Evolutionary conservation across 1,139 yeast genomes (phyloP), one percentile per base, ranked within the genome.

Genomic region (Candida glucosophila): DNA sequence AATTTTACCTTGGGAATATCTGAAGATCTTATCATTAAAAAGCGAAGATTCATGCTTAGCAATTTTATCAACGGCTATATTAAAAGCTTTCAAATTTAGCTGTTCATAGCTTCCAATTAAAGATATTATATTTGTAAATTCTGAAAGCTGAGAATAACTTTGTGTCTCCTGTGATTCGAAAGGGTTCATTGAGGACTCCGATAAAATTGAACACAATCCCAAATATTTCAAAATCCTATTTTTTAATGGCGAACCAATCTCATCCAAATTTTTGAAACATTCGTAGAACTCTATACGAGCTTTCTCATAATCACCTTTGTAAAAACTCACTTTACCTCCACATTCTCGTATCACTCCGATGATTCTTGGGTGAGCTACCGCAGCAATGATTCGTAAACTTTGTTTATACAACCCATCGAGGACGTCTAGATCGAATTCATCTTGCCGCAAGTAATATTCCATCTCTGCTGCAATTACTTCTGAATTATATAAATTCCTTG

Each of bases 221-320:
- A 77, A 63, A 46, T 76, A 77, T 36, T 73, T 73, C 35, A 82
- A 58, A 4, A 76, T 70, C 17, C 67, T 58, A 31, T 82, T 66
- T 34, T 64, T 63, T 25, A 58, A 58, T 12, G 58, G 49, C 29
- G 80, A 73, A 2, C 92, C 93, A 15, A 83, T 78, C 49, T 81
- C 93, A 46, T 82, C 92, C 47, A 74, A 81, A 36, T 70, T 76
- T 39, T 77, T 77, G 49, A 82, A 82, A 28, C 82, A 65, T 38
- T 77, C 85, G 43, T 77, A 79, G 39, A 79, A 77, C 33, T 71
- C 78, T 23, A 64, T 57, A 19, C 81, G 64, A 0, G 93, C 85
- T 27, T 53, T 52, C 23, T 68, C 74, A 59, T 68, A 82, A 35
- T 74, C 70, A 10, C 67, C 64, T 26, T 73, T 66, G 36, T 68